Conservation (phyloP, 2,329 filamentous ascomycete species). For the Lasiodiplodia sp. region DNA sequence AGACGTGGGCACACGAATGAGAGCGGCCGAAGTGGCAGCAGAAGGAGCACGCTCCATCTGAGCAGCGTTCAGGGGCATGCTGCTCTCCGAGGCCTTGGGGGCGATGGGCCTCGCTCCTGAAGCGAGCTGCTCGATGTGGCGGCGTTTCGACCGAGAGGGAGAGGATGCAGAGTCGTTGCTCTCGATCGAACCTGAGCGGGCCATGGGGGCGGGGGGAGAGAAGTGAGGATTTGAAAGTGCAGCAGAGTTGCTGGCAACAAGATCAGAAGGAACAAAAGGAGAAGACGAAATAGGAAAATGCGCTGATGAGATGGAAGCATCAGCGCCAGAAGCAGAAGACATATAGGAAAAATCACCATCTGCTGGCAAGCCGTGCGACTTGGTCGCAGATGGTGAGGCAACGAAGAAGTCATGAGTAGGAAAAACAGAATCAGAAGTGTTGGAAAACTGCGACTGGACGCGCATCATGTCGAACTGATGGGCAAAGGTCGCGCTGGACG, state of each 20-base stretch:
- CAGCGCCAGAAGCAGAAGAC: conserved; percentile 31
- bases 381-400: conserved; percentile 34
- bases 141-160: conserved; percentile 49
- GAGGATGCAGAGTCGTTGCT: conserved; percentile 43
- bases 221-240: conserved; percentile 26
- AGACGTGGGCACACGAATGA: conserved; percentile 32
- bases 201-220: conserved; percentile 20
- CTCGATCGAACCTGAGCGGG: conserved; percentile 36
- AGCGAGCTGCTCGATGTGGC: conserved; percentile 58
- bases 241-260: conserved; percentile 36
- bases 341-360: conserved; percentile 29
- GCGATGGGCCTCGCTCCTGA: conserved; percentile 59
- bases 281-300: conserved; percentile 42
- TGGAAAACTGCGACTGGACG: conserved; percentile 51
- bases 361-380: conserved; percentile 30
- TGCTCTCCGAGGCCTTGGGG: conserved; percentile 50
- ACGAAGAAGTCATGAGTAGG: conserved; percentile 38
- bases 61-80: neutral
- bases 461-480: conserved; percentile 54
- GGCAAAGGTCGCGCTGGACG: conserved; percentile 49
- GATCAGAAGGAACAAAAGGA: conserved; percentile 43
- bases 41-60: conserved; percentile 36
- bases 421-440: conserved; percentile 44
- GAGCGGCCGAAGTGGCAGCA: conserved; percentile 37
- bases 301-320: conserved; percentile 34